phyloP scores from a whole-genome alignment of 2,329 filamentous ascomycete species.

The Diaporthe destruens region DNA sequence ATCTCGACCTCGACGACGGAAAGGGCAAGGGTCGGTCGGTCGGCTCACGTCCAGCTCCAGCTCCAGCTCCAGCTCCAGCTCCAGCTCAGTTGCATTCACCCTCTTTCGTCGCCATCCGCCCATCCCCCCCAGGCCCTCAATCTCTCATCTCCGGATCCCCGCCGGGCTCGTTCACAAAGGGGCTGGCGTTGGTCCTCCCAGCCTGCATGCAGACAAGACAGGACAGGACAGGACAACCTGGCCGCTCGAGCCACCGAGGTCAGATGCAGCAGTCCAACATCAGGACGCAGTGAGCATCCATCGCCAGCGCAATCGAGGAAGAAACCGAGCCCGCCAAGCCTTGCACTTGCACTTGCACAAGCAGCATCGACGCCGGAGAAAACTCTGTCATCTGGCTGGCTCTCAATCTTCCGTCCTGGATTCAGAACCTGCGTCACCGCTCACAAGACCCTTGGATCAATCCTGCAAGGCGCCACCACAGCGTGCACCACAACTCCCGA shows the following conservation, averaged over 20 bases:
- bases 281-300: slow-evolving; percentile 29
- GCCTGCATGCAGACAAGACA: slow-evolving; percentile 47
- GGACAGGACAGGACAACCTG: slow-evolving; percentile 24
- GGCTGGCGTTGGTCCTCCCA: slow-evolving; percentile 63
- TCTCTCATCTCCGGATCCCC: slow-evolving; percentile 35
- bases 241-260: not conserved
- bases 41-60: slow-evolving; percentile 10
- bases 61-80: slow-evolving; percentile 7
- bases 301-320: not conserved
- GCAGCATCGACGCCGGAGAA: not conserved
- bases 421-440: slow-evolving; percentile 1
- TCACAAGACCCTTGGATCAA: slow-evolving; percentile 5
- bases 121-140: slow-evolving; percentile 17
- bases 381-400: not conserved
- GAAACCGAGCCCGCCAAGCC: slow-evolving; percentile 4
- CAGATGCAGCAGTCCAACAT: slow-evolving; percentile 2
- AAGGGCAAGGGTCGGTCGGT: slow-evolving; percentile 26
- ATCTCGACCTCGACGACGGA: slow-evolving; percentile 34
- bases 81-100: slow-evolving; percentile 9
- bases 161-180: slow-evolving; percentile 31
- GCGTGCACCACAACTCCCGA: slow-evolving; percentile 9
- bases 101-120: not conserved
- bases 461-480: slow-evolving; percentile 7
- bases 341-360: not conserved
- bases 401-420: not conserved